Evolutionary conservation across 2,329 filamentous ascomycete genomes (phyloP), one percentile per base, ranked within the genome.

Genomic region (Malbranchea cinnamomea): DNA sequence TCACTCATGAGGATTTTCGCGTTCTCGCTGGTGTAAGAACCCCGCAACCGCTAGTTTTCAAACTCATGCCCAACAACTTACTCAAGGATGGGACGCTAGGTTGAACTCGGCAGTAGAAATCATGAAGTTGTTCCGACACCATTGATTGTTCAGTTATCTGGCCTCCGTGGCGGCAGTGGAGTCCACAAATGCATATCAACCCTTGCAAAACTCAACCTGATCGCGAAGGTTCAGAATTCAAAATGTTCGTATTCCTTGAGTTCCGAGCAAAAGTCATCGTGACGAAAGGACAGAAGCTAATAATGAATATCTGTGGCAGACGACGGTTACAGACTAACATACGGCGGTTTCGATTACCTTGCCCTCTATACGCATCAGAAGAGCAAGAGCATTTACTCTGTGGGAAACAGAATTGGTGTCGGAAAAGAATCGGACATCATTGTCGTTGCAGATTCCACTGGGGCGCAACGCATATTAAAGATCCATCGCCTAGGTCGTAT

Each of bases 341-440:
- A 98, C 52, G 89, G 89, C 45, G 89, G 89, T 2, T 74, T 95
- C 27, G 89, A 98, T 61, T 98, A 98, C 56, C 74, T 98, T n/a
- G 83, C 89, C 10, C 68, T 98, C 31, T 84, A 95, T 58, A 75
- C 83, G 1, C 78, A 95, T 53, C 77, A 85, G 34, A 78, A 80
- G 45, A 67, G 74, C 40, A 77, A 78, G 43, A 71, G 69, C 33
- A 70, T 95, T 23, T 95, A 92, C 67, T 91, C 81, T 42, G 82
- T 95, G 3, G 89, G 89, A 31, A 89, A 79, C 54, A 80, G 91
- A 48, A 82, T 98, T 41, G 89, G 91, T 27, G 85, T 95, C 3
- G 89, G 89, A 31, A 98, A 98, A 55, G 89, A 98, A 60, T 92
- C 82, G 43, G 89, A 98, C 50, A 95, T 98, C 49, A 80, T 91